phyloP scores from a whole-genome alignment of 2,329 filamentous ascomycete genomes.

The Furcasterigmium furcatum region DNA sequence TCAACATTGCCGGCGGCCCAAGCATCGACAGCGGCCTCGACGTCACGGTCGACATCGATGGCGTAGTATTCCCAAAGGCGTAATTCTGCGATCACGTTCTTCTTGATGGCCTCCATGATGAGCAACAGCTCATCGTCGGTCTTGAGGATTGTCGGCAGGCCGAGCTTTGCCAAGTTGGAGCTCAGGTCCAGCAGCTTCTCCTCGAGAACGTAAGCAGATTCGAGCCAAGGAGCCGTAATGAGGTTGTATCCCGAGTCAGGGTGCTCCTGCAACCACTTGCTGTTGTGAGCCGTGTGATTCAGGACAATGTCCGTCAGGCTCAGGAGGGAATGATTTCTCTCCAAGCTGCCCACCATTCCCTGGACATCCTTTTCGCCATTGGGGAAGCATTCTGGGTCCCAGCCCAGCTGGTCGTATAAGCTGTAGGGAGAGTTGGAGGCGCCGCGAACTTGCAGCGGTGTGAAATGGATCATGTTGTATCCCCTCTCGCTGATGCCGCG shows the following conservation, averaged over 20 bases:
- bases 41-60: slow-evolving; percentile 72
- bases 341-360: slow-evolving; percentile 74
- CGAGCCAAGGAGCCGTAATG: slow-evolving; percentile 77
- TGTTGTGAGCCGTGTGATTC: slow-evolving; percentile 97
- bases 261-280: slow-evolving; percentile 88
- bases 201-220: slow-evolving; percentile 61
- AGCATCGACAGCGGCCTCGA: slow-evolving; percentile 63
- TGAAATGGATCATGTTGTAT: slow-evolving; percentile 99
- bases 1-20: slow-evolving; percentile 64
- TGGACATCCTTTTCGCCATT: slow-evolving; percentile 80
- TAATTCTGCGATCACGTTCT: slow-evolving; percentile 71
- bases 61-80: slow-evolving; percentile 94
- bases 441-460: slow-evolving; percentile 84
- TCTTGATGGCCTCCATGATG: slow-evolving; percentile 83
- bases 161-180: slow-evolving; percentile 64
- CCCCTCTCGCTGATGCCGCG: slow-evolving; percentile 83
- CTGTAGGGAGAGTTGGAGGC: slow-evolving; percentile 96
- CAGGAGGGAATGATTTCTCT: slow-evolving; percentile 78
- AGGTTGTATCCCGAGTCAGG: slow-evolving; percentile 96
- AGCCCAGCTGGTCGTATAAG: slow-evolving; percentile 85
- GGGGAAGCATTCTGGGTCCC: slow-evolving; percentile 80
- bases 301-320: slow-evolving; percentile 95
- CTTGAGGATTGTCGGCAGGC: slow-evolving; percentile 72
- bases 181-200: slow-evolving; percentile 72
- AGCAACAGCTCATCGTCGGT: slow-evolving; percentile 68